Conservation (phyloP, 441 rosid genomes). For the Eutrema salsugineum region DNA sequence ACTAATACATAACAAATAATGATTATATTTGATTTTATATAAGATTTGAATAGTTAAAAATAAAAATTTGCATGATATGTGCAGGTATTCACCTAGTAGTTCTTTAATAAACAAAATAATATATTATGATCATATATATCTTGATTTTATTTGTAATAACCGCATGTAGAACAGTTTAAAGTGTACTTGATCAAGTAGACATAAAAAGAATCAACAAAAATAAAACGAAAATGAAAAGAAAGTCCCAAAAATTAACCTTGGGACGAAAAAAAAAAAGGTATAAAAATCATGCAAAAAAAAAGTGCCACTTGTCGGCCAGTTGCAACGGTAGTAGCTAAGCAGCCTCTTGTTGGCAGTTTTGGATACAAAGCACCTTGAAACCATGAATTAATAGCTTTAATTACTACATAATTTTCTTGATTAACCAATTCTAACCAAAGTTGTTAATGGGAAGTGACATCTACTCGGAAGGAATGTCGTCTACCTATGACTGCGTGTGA, state of each 20-base stretch:
- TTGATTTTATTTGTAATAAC: neutral
- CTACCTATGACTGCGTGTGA: neutral
- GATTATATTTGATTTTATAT: too few relatives aligned
- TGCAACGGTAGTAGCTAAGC: constrained; percentile 12
- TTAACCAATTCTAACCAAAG: neutral
- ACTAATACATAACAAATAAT: too few relatives aligned
- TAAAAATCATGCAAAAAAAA: constrained; percentile 11
- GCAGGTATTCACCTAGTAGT: too few relatives aligned
- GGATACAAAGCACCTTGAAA: constrained; percentile 28
- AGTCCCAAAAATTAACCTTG: neutral
- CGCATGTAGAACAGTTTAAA: neutral
- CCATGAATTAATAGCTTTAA: constrained; percentile 7
- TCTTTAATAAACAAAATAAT: neutral
- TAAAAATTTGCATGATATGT: too few relatives aligned
- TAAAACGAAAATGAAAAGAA: neutral
- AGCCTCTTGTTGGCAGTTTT: constrained; percentile 6
- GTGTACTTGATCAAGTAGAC: neutral
- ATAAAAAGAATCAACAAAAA: neutral
- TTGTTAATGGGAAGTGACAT: constrained; percentile 5
- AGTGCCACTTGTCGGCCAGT: constrained; percentile 36
- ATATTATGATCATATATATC: neutral
- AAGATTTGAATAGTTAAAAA: too few relatives aligned
- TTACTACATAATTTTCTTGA: constrained; percentile 7
- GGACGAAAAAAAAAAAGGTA: neutral
- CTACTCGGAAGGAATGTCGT: constrained; percentile 10